Base-by-base conservation (phyloP, 2,329 filamentous ascomycete species). In the Neopestalotiopsis sp. region DNA sequence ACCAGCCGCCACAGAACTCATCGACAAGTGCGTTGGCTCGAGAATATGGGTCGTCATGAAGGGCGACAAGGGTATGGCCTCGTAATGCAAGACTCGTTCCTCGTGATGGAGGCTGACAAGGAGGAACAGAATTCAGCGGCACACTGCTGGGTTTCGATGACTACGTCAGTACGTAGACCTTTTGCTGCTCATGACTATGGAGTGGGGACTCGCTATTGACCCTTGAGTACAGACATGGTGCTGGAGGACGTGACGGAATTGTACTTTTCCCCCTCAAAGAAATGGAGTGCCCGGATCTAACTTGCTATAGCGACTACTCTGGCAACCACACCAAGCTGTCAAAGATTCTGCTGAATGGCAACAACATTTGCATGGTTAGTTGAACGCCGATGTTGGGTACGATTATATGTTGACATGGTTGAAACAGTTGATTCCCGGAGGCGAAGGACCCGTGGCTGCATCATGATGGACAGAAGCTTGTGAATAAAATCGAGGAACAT, bases 1-100 rank as follows among this genome's bases (percentile, higher is more conserved):
- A 59, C 42, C 24, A 42, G 28, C 34, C 30, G n/a, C 14, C 24
- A 28, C 78, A 97, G 96, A 99, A 83, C 90, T 99, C 79, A 98
- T 99, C 81, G 96, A 99, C 86, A 98, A 98, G 83, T 99, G 96
- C 80, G 95, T 99, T 73, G 96, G 96, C 71, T 98, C 95, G 67
- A 92, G 92, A 76, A 98, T 99, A 81, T 98, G 95, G 95, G 95
- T 99, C 72, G 90, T 99, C 76, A 99, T 99, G 96, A 99, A 99
- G 84, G 94, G 95, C 74, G 96, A 98, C 80, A 98, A 98, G 86
- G 96, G 96, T 97, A 83, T 45, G 80, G 69, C 61, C 17, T 38
- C 58, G 40, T 38, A 68, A 38, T 38, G 34, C 34, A 12, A 28
- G 6, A 7, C 38, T 20, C 17, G 40, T 10, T 17, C 20, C 34